A percentile compares a stretch with the other conserved stretches of the same genome.
phyloP scores from a whole-genome alignment of 2,329 filamentous ascomycete species.

The Biscogniauxia mediterranea region DNA sequence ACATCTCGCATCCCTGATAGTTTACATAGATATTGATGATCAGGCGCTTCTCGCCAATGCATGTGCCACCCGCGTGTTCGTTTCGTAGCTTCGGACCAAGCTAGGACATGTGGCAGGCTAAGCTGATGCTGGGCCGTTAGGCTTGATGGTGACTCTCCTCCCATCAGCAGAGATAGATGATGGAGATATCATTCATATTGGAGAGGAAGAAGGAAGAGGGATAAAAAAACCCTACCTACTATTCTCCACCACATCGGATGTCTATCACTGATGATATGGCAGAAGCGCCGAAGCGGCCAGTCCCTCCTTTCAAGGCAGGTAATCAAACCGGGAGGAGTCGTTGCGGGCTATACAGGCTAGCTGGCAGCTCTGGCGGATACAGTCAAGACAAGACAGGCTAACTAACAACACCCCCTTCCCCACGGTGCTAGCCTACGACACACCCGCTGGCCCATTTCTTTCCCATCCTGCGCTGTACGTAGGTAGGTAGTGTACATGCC shows the following conservation, averaged over 20 bases:
- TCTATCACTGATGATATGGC: conserved; percentile 13
- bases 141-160: conserved; percentile 6
- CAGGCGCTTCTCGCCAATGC: conserved; percentile 16
- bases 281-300: conserved; percentile 9
- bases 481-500: not conserved
- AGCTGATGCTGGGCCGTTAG: conserved; percentile 6
- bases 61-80: conserved; percentile 19
- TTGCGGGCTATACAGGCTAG: not conserved
- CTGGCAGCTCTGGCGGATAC: not conserved
- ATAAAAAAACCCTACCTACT: conserved; percentile 11
- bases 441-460: not conserved
- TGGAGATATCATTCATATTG: conserved; percentile 11
- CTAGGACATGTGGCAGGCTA: conserved; percentile 19
- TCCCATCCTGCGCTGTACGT: not conserved
- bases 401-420: not conserved
- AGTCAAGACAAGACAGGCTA: conserved; percentile 1
- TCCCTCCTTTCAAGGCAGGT: conserved; percentile 23
- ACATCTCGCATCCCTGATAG: conserved; percentile 16
- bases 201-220: not conserved
- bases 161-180: conserved; percentile 8
- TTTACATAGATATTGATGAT: conserved; percentile 17
- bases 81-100: conserved; percentile 19
- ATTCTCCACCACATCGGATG: conserved; percentile 14
- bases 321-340: conserved; percentile 12
- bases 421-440: not conserved